Percentiles rank a stretch among this genome's conserved stretches.
phyloP scores from a whole-genome alignment of 1,284 basidiomycete species.

The Heterobasidion occidentale region DNA sequence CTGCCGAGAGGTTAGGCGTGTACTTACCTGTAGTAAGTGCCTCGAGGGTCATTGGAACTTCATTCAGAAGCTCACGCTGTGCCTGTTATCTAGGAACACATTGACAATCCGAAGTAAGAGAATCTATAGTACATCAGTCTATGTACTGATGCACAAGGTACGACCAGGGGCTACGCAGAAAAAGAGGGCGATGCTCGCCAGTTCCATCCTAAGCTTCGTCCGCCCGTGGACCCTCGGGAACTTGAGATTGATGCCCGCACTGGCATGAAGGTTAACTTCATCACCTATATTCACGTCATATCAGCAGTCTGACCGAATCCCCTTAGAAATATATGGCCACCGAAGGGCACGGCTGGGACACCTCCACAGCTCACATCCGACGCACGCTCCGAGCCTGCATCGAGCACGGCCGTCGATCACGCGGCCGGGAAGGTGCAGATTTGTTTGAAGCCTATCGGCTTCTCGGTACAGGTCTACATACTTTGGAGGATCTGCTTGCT shows the following conservation, averaged over 20 bases:
- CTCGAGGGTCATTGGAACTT: slow-evolving; percentile 13
- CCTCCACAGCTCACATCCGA: slow-evolving; percentile 71
- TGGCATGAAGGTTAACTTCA: slow-evolving; percentile 70
- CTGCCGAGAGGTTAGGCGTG: slow-evolving; percentile 74
- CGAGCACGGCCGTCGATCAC: slow-evolving; percentile 47
- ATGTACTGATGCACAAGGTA: slow-evolving; percentile 1
- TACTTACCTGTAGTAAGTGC: slow-evolving; percentile 63
- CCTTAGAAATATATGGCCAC: slow-evolving; percentile 50
- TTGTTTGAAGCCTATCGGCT: slow-evolving; percentile 70
- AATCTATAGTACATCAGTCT: not conserved
- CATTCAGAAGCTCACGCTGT: not conserved
- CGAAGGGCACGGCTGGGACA: slow-evolving; percentile 68
- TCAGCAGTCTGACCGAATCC: not conserved
- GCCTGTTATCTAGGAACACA: slow-evolving; percentile 52
- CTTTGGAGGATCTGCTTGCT: slow-evolving; percentile 71
- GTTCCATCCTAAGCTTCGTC: slow-evolving; percentile 65
- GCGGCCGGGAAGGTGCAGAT: slow-evolving; percentile 45
- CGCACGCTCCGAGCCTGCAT: slow-evolving; percentile 61
- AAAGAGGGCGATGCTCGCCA: slow-evolving; percentile 65
- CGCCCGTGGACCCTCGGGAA: slow-evolving; percentile 65
- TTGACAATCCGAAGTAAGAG: slow-evolving; percentile 63
- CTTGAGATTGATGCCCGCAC: slow-evolving; percentile 75
- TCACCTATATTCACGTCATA: slow-evolving; percentile 14
- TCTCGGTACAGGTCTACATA: slow-evolving; percentile 66
- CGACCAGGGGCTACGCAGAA: slow-evolving; percentile 58